These are phyloP conservation scores for Mycena rosella DNA, from an alignment of 768 basidiomycete species.

Conservation along the genomic window DNA sequence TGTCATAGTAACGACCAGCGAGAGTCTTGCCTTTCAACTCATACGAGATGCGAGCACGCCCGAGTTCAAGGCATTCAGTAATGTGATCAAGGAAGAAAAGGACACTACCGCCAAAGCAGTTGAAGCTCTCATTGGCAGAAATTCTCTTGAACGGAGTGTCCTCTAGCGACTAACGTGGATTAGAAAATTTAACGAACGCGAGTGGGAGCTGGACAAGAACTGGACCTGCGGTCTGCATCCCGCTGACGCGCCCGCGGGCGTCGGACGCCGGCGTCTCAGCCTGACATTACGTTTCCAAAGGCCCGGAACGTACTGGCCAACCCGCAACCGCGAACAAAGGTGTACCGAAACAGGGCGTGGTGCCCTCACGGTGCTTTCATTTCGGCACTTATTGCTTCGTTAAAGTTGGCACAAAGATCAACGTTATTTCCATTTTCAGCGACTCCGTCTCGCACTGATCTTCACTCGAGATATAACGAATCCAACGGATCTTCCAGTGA, in stretches of 20 bases:
- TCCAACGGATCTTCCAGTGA: too few species aligned
- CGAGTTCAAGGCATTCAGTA: slow-evolving; percentile 79
- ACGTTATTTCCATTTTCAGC: slow-evolving; percentile 13
- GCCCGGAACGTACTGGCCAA: too few species aligned
- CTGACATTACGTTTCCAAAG: too few species aligned
- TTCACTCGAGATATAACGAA: not conserved
- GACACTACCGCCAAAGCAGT: slow-evolving; percentile 64
- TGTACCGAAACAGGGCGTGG: slow-evolving; percentile 1
- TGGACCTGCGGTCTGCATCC: too few species aligned
- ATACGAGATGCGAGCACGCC: slow-evolving; percentile 75
- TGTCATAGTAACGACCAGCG: slow-evolving; percentile 83
- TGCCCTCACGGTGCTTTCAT: slow-evolving; percentile 23
- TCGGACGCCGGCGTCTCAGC: too few species aligned
- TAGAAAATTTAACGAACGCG: too few species aligned
- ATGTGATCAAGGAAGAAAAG: slow-evolving; percentile 83
- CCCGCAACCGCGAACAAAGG: not conserved
- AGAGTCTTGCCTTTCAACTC: slow-evolving; percentile 84
- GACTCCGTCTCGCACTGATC: slow-evolving; percentile 13
- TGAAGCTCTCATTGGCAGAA: slow-evolving; percentile 41
- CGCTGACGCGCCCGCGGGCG: too few species aligned
- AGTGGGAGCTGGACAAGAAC: too few species aligned
- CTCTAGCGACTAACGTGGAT: slow-evolving; percentile 36
- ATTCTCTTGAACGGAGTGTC: slow-evolving; percentile 39
- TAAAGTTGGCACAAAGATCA: slow-evolving; percentile 24
- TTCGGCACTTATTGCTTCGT: slow-evolving; percentile 14